Percentiles rank a stretch among this genome's conserved stretches.
phyloP scores from a whole-genome alignment of 768 basidiomycete genomes.

The Paxillus involutus region DNA sequence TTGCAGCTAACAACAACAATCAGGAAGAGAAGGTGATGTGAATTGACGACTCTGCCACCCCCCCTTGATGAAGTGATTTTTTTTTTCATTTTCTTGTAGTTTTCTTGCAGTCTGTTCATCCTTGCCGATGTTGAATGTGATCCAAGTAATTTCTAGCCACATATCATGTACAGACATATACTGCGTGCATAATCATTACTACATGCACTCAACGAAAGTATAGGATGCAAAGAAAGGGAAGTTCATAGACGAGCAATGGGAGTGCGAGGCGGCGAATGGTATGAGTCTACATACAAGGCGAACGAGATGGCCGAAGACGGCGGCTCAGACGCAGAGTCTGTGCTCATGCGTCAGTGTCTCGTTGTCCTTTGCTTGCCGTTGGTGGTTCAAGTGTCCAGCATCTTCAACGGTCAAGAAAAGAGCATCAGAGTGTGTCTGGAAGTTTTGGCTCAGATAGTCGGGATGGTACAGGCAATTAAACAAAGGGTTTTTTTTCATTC shows the following conservation, averaged over 20 bases:
- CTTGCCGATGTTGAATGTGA: no score
- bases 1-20: no score
- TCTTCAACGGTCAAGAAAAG: constrained; percentile 51
- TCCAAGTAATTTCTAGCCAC: no score
- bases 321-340: constrained; percentile 47
- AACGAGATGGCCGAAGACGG: constrained; percentile 65
- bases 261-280: constrained; percentile 56
- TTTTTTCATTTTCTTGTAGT: no score
- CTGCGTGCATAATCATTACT: no score
- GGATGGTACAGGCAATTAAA: constrained; percentile 61
- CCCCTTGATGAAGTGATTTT: no score
- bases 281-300: constrained; percentile 61
- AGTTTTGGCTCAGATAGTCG: constrained; percentile 62
- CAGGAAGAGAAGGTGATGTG: no score
- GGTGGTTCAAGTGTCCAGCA: constrained; percentile 41
- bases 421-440: constrained; percentile 44
- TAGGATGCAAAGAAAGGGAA: constrained; percentile 58
- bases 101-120: no score
- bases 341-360: constrained; percentile 76
- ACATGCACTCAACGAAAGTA: constrained; percentile 35
- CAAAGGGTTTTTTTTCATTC: no score
- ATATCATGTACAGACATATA: no score
- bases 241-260: constrained; percentile 64
- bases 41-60: no score
- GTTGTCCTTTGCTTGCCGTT: constrained; percentile 39